Base-by-base conservation (phyloP, 371 early-diverging fungal genomes). In the Rhizopus arrhizus region DNA sequence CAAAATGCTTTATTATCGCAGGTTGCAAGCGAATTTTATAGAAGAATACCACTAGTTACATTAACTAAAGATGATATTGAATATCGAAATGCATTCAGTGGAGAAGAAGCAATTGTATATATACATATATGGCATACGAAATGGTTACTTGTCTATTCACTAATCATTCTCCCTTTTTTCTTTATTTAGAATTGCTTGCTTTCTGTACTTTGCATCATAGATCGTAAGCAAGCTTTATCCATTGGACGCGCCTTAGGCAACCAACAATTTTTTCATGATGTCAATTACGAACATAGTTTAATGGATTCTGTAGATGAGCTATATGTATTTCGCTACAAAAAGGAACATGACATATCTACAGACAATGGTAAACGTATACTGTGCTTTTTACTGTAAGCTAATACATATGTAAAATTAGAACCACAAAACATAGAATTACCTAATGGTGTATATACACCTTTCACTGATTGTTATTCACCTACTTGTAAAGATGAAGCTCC, bases 101-200 rank as follows among this genome's bases (percentile, higher is more conserved):
- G 95, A 48, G 78, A 84, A 59, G 91, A 91, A 15, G 93, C 90
- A 8, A 91, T 94, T 53, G 94, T 90, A 81, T 62, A 22, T 22
- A 22, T 62, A 22, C 2, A 22, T 22, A 22, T 22, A 22, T 22
- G 77, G 60, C 7, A 28, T 43, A 12, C 12, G 13, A 31, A 5
- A 22, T 9, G 12, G 1, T 43, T 5, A 12, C 16, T n/a, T n/a
- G 16, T 43, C 5, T 43, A 22, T 22, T 22, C 22, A 22, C 22
- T 22, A 22, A 22, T 22, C 22, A 22, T 22, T 22, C 2, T 2
- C 36, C 36, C 11, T 36, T 36, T 36, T 36, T 36, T 36, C 11
- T 36, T 36, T 36, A 36, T 11, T 36, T 48, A 48, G 48, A 48
- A 48, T 29, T 48, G 48, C 28, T 28, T 48, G 12, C 29, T 48